Evolutionary conservation across 202 grass and related monocot species (phyloP).

Genomic region (Zizania palustris): DNA sequence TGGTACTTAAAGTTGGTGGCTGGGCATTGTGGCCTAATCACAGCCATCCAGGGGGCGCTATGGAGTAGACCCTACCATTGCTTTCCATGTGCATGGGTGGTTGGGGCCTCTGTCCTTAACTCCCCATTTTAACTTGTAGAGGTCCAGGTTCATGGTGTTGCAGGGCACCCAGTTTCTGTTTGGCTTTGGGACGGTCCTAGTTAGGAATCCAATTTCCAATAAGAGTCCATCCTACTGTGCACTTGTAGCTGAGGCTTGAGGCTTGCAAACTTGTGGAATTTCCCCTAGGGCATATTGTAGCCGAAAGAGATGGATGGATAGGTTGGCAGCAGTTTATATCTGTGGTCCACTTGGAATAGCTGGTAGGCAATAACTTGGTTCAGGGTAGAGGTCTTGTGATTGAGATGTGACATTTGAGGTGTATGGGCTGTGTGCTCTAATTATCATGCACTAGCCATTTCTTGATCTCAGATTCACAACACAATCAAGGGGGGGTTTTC

Average conservation of each 20-base stretch:
- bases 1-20: conserved; percentile 78
- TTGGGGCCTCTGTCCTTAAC: conserved; percentile 57
- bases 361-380: conserved; percentile 46
- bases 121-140: conserved; percentile 25
- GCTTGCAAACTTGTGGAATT: conserved; percentile 28
- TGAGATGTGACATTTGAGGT: conserved; percentile 59
- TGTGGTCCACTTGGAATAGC: conserved; percentile 45
- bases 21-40: conserved; percentile 68
- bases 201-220: conserved; percentile 31
- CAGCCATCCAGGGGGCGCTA: conserved; percentile 52
- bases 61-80: conserved; percentile 38
- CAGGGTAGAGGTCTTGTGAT: conserved; percentile 30
- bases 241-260: background rate
- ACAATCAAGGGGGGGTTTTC: conserved; percentile 52
- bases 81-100: conserved; percentile 64
- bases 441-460: conserved; percentile 42
- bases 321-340: conserved; percentile 23
- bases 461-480: conserved; percentile 61
- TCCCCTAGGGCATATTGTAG: conserved; percentile 23
- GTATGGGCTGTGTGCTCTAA: conserved; percentile 46
- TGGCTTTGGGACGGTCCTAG: conserved; percentile 43
- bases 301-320: conserved; percentile 10
- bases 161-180: conserved; percentile 36
- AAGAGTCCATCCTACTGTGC: conserved; percentile 14
- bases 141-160: conserved; percentile 43